Evolutionary conservation across 768 basidiomycete species (phyloP).

Genomic region (Collybiopsis luxurians): DNA sequence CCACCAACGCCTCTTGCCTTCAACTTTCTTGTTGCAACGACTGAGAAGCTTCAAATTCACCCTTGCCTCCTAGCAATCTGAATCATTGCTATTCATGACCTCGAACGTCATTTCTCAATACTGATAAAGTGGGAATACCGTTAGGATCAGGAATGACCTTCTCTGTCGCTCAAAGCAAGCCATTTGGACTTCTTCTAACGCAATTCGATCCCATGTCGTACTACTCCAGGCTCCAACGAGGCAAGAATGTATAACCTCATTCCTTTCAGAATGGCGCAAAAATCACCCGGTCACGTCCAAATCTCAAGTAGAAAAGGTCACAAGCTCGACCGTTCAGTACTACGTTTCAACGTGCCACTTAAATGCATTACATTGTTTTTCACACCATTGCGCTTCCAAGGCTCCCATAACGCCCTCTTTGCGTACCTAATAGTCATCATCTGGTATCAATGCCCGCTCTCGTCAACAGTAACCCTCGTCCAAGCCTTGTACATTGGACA

Average conservation of each 20-base stretch:
- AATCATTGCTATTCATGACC: no score
- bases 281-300: neutral
- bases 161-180: no score
- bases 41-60: no score
- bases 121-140: no score
- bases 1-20: no score
- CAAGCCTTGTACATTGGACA: constrained; percentile 8
- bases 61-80: no score
- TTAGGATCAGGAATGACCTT: no score
- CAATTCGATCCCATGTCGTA: neutral
- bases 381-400: neutral
- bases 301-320: neutral
- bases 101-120: no score
- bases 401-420: neutral
- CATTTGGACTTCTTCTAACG: neutral
- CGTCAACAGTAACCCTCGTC: neutral
- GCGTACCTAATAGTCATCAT: neutral
- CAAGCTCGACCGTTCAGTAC: no score
- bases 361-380: no score
- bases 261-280: neutral
- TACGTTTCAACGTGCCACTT: no score
- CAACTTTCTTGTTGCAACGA: no score
- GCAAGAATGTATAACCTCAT: neutral
- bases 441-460: constrained; percentile 1
- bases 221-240: neutral